phyloP scores from a whole-genome alignment of 331 rosid genomes.

The Quercus lobata region DNA sequence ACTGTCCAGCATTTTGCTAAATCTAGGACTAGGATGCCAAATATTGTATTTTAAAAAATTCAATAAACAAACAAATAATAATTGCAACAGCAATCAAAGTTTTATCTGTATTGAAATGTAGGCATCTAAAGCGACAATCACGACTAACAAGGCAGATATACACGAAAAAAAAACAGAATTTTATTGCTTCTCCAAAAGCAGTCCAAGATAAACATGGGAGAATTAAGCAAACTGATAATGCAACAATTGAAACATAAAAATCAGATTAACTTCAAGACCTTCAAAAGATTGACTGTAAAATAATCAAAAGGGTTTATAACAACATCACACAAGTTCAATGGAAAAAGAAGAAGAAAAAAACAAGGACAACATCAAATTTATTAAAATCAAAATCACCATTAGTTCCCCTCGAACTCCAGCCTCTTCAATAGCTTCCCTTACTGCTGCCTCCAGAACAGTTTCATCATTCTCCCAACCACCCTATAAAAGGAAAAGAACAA shows the following conservation, averaged over 20 bases:
- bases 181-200: not conserved
- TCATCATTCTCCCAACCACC: conserved; percentile 99
- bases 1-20: not conserved
- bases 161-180: not conserved
- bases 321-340: not conserved
- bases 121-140: not conserved
- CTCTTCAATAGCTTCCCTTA: conserved; percentile 89
- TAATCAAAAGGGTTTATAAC: not conserved
- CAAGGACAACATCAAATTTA: not conserved
- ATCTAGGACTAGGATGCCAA: not conserved
- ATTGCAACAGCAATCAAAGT: not conserved
- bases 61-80: too few relatives aligned
- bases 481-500: conserved; percentile 32
- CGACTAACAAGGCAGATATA: not conserved
- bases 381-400: conserved; percentile 47
- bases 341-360: not conserved
- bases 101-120: not conserved
- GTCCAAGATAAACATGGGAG: not conserved
- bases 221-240: not conserved
- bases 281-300: not conserved
- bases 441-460: conserved; percentile 86
- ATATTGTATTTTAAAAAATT: not conserved
- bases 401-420: conserved; percentile 95
- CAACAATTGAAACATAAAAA: not conserved
- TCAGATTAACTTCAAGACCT: not conserved